phyloP scores from a whole-genome alignment of 225 moss, liverwort and hornwort species.

The Marchantia paleacea region DNA sequence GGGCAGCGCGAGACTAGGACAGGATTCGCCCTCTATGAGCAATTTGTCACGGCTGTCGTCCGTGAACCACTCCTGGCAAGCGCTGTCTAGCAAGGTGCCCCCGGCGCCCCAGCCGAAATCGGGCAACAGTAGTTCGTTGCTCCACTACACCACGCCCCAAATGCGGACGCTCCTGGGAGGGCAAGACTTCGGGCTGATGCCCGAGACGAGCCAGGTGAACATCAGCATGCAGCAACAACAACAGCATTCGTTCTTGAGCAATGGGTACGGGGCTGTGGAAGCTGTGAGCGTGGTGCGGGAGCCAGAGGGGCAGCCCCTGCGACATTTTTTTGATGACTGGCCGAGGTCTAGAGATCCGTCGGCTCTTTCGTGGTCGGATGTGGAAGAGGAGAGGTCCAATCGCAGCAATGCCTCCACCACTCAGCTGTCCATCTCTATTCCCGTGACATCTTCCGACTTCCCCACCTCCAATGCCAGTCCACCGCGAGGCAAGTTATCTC shows the following conservation, averaged over 20 bases:
- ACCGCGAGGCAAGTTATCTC: constrained; percentile 99
- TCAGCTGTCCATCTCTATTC: constrained; percentile 98
- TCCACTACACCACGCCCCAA: constrained; percentile 66
- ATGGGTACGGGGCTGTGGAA: constrained; percentile 80
- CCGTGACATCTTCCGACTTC: constrained; percentile 85
- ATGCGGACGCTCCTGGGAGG: constrained; percentile 83
- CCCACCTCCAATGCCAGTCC: constrained; percentile 85
- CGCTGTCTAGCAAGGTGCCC: constrained; percentile 72
- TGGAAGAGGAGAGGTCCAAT: constrained; percentile 74
- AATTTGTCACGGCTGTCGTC: constrained; percentile 69
- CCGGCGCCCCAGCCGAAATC: constrained; percentile 82
- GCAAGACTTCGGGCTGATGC: constrained; percentile 88
- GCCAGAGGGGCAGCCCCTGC: constrained; percentile 88
- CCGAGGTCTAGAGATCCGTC: constrained; percentile 87
- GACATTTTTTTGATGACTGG: constrained; percentile 99
- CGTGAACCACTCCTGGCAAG: constrained; percentile 89
- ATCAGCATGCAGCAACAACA: constrained; percentile 66
- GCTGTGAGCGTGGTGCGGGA: constrained; percentile 84
- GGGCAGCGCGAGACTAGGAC: constrained; percentile 83
- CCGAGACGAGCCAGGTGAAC: constrained; percentile 75
- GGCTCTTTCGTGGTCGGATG: constrained; percentile 88
- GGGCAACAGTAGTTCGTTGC: constrained; percentile 53
- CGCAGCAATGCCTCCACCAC: constrained; percentile 82
- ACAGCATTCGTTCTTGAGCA: constrained; percentile 77
- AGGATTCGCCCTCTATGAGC: constrained; percentile 87